Evolutionary conservation across 1,284 basidiomycete species (phyloP), one percentile per base, ranked within the genome.

Genomic region (Puccinia novopanici): DNA sequence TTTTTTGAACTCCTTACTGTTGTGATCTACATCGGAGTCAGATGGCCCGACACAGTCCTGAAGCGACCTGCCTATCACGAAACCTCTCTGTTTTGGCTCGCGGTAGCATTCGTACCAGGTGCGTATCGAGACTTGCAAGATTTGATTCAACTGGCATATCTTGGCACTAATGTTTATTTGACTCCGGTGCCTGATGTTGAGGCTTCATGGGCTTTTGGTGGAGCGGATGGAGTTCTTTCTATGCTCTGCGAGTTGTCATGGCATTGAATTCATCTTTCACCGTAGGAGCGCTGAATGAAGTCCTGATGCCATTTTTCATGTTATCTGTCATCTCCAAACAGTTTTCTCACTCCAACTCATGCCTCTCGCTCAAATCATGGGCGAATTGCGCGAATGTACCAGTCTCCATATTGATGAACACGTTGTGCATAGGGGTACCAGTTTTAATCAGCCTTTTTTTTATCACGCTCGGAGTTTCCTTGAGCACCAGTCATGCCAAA

Each of bases 151-250:
- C 4, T 13, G 5, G n/a, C 15, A 12, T 24, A 12, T 10, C 10
- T 34, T 61, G 30, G 17, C 17, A 2, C 59, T 34, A 27, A 59
- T 59, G 55, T 48, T 13, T 19, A 13, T 4, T 2, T 6, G 30
- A 37, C 30, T 61, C 15, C 19, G 59, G 30, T 19, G 9, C 30
- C 30, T 19, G 27, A 17, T 6, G 8, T 24, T 13, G n/a, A 68
- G 65, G 65, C n/a, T 68, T 68, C 65, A 68, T 68, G 6, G 65
- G 65, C 45, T 68, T 68, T 13, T 68, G 65, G 65, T 24, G 37
- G 22, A 68, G 65, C 22, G 65, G 65, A 50, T 68, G 65, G 65
- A 68, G 65, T 34, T 37, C 65, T 50, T 68, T 68, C 9, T 68
- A 68, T 30, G 40, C 45, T 48, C 40, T 68, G 65, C 45, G 40